phyloP scores from a whole-genome alignment of 148 eudicot species.

The Camellia japonica region DNA sequence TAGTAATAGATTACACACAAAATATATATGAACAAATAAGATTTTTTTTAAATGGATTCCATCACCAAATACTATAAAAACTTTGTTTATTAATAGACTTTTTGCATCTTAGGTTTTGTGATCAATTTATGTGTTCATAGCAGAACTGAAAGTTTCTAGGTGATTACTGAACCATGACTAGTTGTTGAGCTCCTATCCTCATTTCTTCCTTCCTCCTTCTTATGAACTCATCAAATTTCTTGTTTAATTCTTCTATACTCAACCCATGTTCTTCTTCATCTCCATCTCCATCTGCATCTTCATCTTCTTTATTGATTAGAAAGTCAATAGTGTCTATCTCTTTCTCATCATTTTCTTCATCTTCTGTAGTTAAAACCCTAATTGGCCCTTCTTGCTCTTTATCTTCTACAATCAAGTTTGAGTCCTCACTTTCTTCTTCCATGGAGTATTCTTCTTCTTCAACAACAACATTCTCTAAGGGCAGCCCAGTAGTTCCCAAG shows the following conservation, averaged over 20 bases:
- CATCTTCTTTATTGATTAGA: slow-evolving; percentile 43
- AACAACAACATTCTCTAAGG: not conserved
- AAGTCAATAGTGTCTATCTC: not conserved
- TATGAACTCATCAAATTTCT: slow-evolving; percentile 77
- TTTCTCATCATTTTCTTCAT: slow-evolving; percentile 18
- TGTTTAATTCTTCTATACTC: slow-evolving; percentile 69
- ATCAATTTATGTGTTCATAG: too few species aligned
- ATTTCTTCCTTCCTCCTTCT: slow-evolving; percentile 69
- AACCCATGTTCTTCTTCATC: slow-evolving; percentile 25
- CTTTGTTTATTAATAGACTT: too few species aligned
- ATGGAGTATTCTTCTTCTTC: slow-evolving; percentile 5
- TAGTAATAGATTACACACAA: too few species aligned
- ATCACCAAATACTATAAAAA: too few species aligned
- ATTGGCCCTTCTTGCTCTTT: not conserved
- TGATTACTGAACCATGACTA: slow-evolving; percentile 28
- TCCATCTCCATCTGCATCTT: slow-evolving; percentile 33
- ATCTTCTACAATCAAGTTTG: slow-evolving; percentile 8
- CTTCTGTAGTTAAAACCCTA: not conserved
- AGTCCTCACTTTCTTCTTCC: slow-evolving; percentile 14
- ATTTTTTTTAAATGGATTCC: too few species aligned
- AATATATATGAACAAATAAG: too few species aligned
- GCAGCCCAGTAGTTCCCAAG: not conserved
- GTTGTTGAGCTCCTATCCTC: slow-evolving; percentile 51
- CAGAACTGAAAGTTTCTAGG: not conserved
- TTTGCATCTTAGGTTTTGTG: too few species aligned